These are phyloP conservation scores for Aspergillus ochraceoroseus DNA, from an alignment of 2,329 filamentous ascomycete species.

Conservation along the genomic window DNA sequence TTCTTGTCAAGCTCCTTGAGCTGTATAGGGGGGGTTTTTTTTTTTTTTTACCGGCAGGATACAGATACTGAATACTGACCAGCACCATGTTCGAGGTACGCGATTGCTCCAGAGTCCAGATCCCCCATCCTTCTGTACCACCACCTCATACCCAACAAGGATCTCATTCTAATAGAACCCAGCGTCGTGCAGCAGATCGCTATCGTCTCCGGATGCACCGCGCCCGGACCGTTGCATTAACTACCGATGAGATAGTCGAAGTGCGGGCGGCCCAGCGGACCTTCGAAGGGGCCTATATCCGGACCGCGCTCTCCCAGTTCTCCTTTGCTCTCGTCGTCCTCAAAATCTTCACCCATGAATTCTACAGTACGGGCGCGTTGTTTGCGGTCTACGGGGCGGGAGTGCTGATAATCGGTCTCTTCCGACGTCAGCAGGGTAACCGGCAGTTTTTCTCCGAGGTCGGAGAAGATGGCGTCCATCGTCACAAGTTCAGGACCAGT, in stretches of 20 bases:
- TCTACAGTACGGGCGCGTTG: constrained; percentile 93
- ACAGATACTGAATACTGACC: too few relatives aligned
- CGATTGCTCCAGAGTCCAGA: too few relatives aligned
- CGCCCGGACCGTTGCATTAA: constrained; percentile 76
- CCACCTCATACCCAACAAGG: not conserved
- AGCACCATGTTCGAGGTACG: constrained; percentile 30
- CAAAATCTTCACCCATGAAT: constrained; percentile 94
- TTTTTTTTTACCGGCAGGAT: too few relatives aligned
- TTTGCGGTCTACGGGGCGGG: constrained; percentile 89
- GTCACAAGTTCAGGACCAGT: constrained; percentile 61
- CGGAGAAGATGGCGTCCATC: constrained; percentile 56
- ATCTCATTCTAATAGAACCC: constrained; percentile 18
- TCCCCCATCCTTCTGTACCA: constrained; percentile 5
- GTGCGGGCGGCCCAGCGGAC: constrained; percentile 92
- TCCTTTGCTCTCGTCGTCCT: constrained; percentile 90
- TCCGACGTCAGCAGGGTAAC: constrained; percentile 86
- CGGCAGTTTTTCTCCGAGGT: constrained; percentile 73
- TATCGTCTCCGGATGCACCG: constrained; percentile 78
- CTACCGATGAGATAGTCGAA: constrained; percentile 80
- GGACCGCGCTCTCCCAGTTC: constrained; percentile 90
- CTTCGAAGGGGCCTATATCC: constrained; percentile 94
- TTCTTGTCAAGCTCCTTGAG: not conserved
- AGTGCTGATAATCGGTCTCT: constrained; percentile 74
- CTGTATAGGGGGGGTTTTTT: too few relatives aligned
- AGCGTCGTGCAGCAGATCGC: constrained; percentile 65